These are phyloP conservation scores for Leccinum fibrillosum DNA, from an alignment of 768 basidiomycete genomes.

Conservation along the genomic window DNA sequence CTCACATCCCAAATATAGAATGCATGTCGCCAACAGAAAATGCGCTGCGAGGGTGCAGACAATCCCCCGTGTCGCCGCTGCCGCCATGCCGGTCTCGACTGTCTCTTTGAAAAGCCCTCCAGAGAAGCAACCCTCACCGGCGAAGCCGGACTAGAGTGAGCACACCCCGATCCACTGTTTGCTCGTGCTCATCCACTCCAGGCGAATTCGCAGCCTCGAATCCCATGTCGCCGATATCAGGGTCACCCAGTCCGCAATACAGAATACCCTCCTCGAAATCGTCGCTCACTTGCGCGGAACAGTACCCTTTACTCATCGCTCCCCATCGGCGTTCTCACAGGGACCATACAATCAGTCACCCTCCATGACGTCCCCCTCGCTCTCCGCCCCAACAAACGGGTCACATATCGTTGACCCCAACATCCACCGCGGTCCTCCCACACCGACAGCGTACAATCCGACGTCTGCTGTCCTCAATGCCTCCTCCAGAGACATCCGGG, in stretches of 20 bases:
- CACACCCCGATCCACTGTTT: slow-evolving; percentile 11
- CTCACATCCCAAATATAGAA: slow-evolving; percentile 51
- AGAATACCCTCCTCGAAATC: slow-evolving; percentile 77
- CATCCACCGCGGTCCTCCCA: slow-evolving; percentile 26
- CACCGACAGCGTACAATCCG: slow-evolving; percentile 30
- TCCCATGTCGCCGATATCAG: slow-evolving; percentile 81
- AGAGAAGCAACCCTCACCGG: slow-evolving; percentile 83
- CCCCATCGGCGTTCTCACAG: slow-evolving; percentile 55
- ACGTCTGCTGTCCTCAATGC: slow-evolving; percentile 21
- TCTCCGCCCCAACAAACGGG: slow-evolving; percentile 40
- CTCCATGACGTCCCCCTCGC: slow-evolving; percentile 50
- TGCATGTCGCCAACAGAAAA: slow-evolving; percentile 95
- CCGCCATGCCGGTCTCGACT: slow-evolving; percentile 84
- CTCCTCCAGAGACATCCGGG: slow-evolving; percentile 31
- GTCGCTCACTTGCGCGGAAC: slow-evolving; percentile 70
- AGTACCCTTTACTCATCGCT: slow-evolving; percentile 47
- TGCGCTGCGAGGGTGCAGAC: slow-evolving; percentile 96
- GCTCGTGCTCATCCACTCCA: slow-evolving; percentile 32
- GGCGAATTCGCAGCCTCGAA: slow-evolving; percentile 90
- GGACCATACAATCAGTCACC: slow-evolving; percentile 63
- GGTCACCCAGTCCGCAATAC: slow-evolving; percentile 68
- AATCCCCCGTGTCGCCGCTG: slow-evolving; percentile 96
- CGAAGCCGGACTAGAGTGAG: slow-evolving; percentile 87
- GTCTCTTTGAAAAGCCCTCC: slow-evolving; percentile 92
- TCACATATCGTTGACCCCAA: slow-evolving; percentile 23